Evolutionary conservation across 1,139 yeast species (phyloP).

Genomic region (Hemisphaericaspora subhashii): DNA sequence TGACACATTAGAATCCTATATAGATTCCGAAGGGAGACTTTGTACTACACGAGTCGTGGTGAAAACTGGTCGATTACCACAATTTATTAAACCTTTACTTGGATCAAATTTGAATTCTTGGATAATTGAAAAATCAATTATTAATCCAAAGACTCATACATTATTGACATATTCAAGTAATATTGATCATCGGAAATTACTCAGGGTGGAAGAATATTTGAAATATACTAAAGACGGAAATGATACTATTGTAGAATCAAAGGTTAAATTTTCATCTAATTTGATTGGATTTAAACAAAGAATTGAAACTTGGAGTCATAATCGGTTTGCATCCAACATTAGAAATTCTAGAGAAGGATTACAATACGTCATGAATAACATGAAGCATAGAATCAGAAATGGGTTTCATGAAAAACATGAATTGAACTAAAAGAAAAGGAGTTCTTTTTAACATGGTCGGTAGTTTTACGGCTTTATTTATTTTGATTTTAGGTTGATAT

Average conservation of each 20-base stretch:
- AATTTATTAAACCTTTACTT: constrained; percentile 74
- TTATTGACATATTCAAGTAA: constrained; percentile 79
- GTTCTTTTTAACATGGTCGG: not conserved
- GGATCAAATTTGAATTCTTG: constrained; percentile 75
- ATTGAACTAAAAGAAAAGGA: not conserved
- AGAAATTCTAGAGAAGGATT: constrained; percentile 71
- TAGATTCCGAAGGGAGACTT: constrained; percentile 65
- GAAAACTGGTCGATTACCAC: constrained; percentile 80
- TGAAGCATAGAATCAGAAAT: constrained; percentile 21
- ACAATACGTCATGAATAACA: constrained; percentile 68
- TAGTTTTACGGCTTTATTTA: not conserved
- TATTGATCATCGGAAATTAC: constrained; percentile 78
- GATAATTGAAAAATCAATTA: constrained; percentile 79
- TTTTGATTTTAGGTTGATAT: too few species aligned
- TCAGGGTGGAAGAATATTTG: constrained; percentile 78
- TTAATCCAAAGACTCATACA: constrained; percentile 59
- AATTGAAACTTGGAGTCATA: constrained; percentile 83
- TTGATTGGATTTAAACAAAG: constrained; percentile 67
- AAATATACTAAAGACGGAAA: constrained; percentile 30
- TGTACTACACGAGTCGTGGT: constrained; percentile 73
- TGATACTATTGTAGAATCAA: constrained; percentile 35
- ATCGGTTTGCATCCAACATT: constrained; percentile 66
- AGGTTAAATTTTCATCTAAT: constrained; percentile 74
- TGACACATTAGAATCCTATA: constrained; percentile 66
- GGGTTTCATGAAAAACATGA: constrained; percentile 2